phyloP scores from a whole-genome alignment of 1,139 yeast species.

The Blastobotrys arbuscula region DNA sequence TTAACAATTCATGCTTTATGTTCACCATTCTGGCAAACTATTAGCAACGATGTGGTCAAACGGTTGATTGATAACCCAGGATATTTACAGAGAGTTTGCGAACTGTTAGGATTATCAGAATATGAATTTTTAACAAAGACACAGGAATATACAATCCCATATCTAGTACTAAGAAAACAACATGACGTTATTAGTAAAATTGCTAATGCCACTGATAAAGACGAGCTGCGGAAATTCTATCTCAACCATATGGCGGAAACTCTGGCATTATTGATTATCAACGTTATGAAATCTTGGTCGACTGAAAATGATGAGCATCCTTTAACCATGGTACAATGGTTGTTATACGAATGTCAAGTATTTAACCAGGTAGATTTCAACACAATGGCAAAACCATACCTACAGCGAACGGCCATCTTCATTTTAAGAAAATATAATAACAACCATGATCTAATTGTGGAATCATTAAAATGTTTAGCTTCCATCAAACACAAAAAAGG shows the following conservation, averaged over 20 bases:
- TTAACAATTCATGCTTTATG: conserved; percentile 50
- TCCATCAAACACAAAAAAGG: conserved; percentile 13
- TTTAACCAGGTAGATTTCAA: conserved; percentile 16
- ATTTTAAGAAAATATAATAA: conserved; percentile 28
- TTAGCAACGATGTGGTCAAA: conserved; percentile 62
- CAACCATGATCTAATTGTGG: conserved; percentile 16
- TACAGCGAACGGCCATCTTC: conserved; percentile 31
- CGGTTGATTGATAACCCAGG: conserved; percentile 44
- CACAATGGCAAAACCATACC: conserved; percentile 37
- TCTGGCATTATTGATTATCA: conserved; percentile 40
- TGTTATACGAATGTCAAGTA: conserved; percentile 28
- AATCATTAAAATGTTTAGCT: conserved; percentile 20
- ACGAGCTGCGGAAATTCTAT: conserved; percentile 23
- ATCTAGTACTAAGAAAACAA: conserved; percentile 59
- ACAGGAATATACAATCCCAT: conserved; percentile 70
- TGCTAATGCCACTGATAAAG: conserved; percentile 34
- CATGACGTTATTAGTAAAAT: conserved; percentile 58
- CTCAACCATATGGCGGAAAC: conserved; percentile 38
- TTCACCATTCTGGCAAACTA: conserved; percentile 71
- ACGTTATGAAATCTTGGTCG: conserved; percentile 1
- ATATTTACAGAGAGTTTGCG: conserved; percentile 56
- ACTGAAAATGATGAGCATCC: not conserved
- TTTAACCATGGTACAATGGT: conserved; percentile 42
- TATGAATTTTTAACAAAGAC: conserved; percentile 64
- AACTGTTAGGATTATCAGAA: conserved; percentile 56